phyloP scores from a whole-genome alignment of 192 early-diverging fungal genomes.

The Rhizophlyctis rosea region DNA sequence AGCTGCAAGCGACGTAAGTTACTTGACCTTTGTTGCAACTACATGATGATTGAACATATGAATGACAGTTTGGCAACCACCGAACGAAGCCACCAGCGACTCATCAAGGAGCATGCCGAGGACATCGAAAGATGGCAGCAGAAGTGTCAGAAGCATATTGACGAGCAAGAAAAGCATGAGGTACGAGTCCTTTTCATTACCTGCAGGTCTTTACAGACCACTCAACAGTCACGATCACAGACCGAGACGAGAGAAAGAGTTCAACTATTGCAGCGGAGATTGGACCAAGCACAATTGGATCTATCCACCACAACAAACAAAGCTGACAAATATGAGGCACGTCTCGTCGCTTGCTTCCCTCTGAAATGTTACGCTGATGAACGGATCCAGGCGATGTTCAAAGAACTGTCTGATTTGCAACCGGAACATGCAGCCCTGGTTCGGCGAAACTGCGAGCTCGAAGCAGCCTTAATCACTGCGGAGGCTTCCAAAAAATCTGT shows the following conservation, averaged over 20 bases:
- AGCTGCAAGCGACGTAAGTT: too few relatives aligned
- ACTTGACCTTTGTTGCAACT: too few relatives aligned
- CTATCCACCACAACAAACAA: neutral
- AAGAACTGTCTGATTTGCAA: conserved; percentile 23
- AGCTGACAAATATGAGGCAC: neutral
- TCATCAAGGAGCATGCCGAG: neutral
- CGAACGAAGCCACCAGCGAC: neutral
- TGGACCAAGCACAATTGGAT: neutral
- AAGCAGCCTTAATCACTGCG: conserved; percentile 1
- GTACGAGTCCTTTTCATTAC: too few relatives aligned
- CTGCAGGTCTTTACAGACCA: neutral
- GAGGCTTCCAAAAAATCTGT: too few relatives aligned
- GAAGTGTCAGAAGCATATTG: neutral
- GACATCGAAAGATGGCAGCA: neutral
- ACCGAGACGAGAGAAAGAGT: neutral
- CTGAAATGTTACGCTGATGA: neutral
- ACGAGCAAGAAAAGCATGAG: neutral
- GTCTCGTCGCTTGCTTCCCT: neutral
- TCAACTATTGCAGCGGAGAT: neutral
- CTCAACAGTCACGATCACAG: neutral
- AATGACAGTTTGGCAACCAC: neutral
- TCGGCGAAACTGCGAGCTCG: conserved; percentile 11
- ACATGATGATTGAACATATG: too few relatives aligned
- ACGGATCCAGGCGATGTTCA: conserved; percentile 4
- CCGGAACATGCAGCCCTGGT: conserved; percentile 23